A percentile compares a stretch with the other conserved stretches of the same genome.
phyloP scores from a whole-genome alignment of 2,329 filamentous ascomycete species.

The Fusarium poae region DNA sequence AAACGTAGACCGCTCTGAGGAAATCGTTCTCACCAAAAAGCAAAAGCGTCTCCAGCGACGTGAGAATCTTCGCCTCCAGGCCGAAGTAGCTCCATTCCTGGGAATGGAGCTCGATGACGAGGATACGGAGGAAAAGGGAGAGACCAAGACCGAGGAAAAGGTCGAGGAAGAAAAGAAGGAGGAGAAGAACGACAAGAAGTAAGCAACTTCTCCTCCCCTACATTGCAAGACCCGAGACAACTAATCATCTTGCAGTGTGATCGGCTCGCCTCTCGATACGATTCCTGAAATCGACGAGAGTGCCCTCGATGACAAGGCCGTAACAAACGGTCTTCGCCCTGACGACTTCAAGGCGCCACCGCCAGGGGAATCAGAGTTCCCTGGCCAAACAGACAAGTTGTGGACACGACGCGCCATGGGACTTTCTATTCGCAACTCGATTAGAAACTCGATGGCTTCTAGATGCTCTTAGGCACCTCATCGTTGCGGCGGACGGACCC shows the following conservation, averaged over 20 bases:
- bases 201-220: background rate
- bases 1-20: background rate
- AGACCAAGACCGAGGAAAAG: background rate
- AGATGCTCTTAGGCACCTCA: background rate
- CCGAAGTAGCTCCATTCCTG: background rate
- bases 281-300: background rate
- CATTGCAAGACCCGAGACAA: background rate
- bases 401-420: background rate
- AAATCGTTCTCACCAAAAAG: background rate
- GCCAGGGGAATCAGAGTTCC: background rate
- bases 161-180: background rate
- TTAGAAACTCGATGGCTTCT: background rate
- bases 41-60: slow-evolving; percentile 6
- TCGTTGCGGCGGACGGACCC: background rate
- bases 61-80: background rate
- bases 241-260: background rate
- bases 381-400: background rate
- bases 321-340: background rate
- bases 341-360: slow-evolving; percentile 1
- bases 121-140: background rate
- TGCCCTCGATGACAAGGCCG: background rate
- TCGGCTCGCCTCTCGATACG: background rate
- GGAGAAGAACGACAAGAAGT: background rate
- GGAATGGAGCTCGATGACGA: background rate
- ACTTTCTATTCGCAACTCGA: background rate